Base-by-base conservation (phyloP, 805 yeast genomes). In the Kodamaea restingae region DNA sequence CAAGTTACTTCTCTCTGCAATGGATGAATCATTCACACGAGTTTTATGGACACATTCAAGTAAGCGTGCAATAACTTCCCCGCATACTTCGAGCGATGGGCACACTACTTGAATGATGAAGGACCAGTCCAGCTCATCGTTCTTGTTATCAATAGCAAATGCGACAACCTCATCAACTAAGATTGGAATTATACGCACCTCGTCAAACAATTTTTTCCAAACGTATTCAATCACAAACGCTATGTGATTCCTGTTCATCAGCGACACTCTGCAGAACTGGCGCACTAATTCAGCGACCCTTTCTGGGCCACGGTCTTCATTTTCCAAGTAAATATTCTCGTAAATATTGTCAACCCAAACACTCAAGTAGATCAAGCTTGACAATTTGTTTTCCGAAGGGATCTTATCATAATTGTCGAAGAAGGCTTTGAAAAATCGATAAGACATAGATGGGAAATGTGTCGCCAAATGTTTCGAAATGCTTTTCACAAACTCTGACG, bases 341-440 rank as follows among this genome's bases (percentile, higher is more conserved):
- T 78, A 76, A 17, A 86, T 66, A 49, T 86, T 83, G 17, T 73
- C 73, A 11, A 84, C 68, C 95, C 95, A 88, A 2, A 93, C 90
- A 0, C 84, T 66, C 8, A 80, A 63, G 51, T 79, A 80, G 37
- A 73, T 52, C 14, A 68, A 67, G 1, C 78, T 71, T 40, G 71
- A 61, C n/a, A 67, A 48, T 35, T 66, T 54, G 28, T 64, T 65
- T 6, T 56, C 63, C 0, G 39, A 42, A 0, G 63, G 58, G 15
- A 72, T 49, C 35, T 58, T 61, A 2, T 68, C 76, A 42, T 71
- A 73, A 41, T 58, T 60, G 25, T 60, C 65, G 45, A 67, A 66
- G 36, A 61, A 69, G 1, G 84, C 78, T 27, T 63, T 65, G 55
- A 80, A 74, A 41, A 85, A 76, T 33, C 81, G 74, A 43, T 72